Conservation (phyloP, 2,329 filamentous ascomycete species). For the Fusarium torreyae region DNA sequence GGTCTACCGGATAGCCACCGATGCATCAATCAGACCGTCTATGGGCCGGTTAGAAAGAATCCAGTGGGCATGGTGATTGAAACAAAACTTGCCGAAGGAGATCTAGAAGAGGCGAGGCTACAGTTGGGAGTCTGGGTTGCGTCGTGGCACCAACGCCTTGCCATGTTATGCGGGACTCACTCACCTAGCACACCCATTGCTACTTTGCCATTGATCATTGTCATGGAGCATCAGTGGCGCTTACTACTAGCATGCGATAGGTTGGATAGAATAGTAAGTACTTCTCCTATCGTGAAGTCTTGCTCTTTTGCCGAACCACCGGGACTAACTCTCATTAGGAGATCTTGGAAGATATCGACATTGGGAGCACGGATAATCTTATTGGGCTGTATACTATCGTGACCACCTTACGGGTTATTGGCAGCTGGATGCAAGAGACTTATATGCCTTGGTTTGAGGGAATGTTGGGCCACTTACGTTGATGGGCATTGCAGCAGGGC, state of each 20-base stretch:
- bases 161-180: background rate
- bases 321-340: background rate
- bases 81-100: background rate
- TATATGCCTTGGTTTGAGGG: background rate
- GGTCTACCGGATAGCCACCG: background rate
- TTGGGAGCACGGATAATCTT: background rate
- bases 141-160: background rate
- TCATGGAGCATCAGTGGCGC: background rate
- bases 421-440: background rate
- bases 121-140: slow-evolving; percentile 1
- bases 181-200: background rate
- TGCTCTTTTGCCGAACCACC: too few species aligned
- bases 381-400: background rate
- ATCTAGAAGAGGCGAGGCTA: background rate
- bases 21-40: background rate
- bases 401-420: background rate
- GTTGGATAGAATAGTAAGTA: background rate
- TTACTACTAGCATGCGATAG: background rate
- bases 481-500: too few species aligned
- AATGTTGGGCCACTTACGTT: background rate
- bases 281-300: too few species aligned
- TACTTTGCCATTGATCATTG: background rate
- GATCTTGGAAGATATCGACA: background rate
- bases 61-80: background rate
- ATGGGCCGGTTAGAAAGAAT: background rate